These are phyloP conservation scores for Umbellularia californica DNA, from an alignment of 164 flowering plant genomes.

Conservation along the genomic window DNA sequence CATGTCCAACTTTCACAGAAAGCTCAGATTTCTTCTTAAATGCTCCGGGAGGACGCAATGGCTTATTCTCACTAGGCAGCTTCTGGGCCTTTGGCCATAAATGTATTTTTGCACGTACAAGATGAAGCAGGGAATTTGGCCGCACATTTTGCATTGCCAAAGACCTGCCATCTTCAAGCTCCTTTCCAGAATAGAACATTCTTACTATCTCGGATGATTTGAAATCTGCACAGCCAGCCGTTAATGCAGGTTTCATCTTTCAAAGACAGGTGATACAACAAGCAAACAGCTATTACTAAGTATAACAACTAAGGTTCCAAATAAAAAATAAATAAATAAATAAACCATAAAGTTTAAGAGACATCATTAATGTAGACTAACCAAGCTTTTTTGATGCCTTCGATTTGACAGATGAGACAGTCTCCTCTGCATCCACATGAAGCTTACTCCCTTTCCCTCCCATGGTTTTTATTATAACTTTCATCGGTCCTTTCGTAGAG, in stretches of 20 bases:
- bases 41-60: constrained; percentile 98
- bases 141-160: constrained; percentile 73
- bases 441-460: constrained; percentile 95
- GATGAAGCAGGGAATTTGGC: constrained; percentile 90
- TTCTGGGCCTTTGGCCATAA: constrained; percentile 81
- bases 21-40: constrained; percentile 97
- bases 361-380: constrained; percentile 13
- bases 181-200: constrained; percentile 71
- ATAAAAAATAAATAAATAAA: neutral
- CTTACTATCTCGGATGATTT: constrained; percentile 70
- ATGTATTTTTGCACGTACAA: constrained; percentile 82
- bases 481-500: constrained; percentile 71
- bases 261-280: neutral
- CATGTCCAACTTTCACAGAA: constrained; percentile 93
- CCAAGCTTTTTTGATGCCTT: constrained; percentile 97
- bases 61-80: constrained; percentile 87
- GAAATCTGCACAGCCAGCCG: constrained; percentile 50
- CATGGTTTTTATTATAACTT: constrained; percentile 84
- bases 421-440: constrained; percentile 81
- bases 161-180: constrained; percentile 71
- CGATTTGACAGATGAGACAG: constrained; percentile 59
- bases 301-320: neutral
- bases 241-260: neutral
- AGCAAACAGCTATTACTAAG: neutral
- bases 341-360: neutral